Evolutionary conservation across 2,329 filamentous ascomycete genomes (phyloP), one percentile per base, ranked within the genome.

Genomic region (Aotearoamyces nothofagi): DNA sequence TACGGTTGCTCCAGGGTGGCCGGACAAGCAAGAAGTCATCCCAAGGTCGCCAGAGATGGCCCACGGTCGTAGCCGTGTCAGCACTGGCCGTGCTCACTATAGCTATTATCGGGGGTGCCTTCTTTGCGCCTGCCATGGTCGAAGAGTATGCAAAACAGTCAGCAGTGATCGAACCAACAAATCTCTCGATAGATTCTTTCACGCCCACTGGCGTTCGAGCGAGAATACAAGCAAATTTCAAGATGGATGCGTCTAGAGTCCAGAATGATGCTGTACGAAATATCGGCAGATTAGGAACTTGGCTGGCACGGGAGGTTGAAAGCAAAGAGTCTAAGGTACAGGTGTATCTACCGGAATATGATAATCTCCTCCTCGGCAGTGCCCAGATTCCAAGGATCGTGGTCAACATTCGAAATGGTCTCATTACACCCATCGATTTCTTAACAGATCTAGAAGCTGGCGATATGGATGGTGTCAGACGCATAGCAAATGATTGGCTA

Each of bases 141-240:
- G 73, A 92, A 53, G 69, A 82, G 47, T 98, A 98, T 53, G 81
- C 79, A 27, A 78, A 87, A 53, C 65, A 86, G 51, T 82, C 86
- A 3, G 65, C 77, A 14, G 72, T 87, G 11, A 69, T 98, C 39
- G 72, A 86, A 46, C 82, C 90, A 2, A 84, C 78, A 5, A 79
- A 76, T 40, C 56, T 98, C 12, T 83, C 84, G 2, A 73, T 98
- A 34, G 79, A 90, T 44, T 82, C 78, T 2, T 78, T 94, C 39
- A 94, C 83, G 0, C 48, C 70, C 5, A 65, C 75, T 33, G 87
- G 90, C 9, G 69, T 94, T 6, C 70, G 67, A 36, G 78, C 82
- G 17, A 74, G 83, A 37, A 63, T 98, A 26, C 77, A 86, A 45
- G 87, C 80, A 12, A 77, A 79, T 31, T 82, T 96, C 45, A 65